phyloP scores from a whole-genome alignment of 208 protist genomes.

The Porcisia deanei region DNA sequence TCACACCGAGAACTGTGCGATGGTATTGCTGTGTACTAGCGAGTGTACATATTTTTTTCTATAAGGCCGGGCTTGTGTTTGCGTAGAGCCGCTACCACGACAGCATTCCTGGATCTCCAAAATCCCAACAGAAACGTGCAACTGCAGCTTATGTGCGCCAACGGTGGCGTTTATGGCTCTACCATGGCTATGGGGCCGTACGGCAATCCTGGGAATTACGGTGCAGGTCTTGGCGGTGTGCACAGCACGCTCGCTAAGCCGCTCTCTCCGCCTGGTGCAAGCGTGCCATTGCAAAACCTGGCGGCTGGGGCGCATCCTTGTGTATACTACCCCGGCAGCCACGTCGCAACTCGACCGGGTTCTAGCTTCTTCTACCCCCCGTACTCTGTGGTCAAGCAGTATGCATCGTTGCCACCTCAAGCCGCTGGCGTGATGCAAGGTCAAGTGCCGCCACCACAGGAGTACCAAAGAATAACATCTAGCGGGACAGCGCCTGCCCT shows the following conservation, averaged over 20 bases:
- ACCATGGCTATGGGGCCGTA: background rate
- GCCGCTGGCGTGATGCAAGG: slow-evolving; percentile 1
- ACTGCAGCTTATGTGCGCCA: slow-evolving; percentile 7
- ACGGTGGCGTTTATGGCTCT: background rate
- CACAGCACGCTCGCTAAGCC: no score
- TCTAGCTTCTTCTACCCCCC: slow-evolving; percentile 1
- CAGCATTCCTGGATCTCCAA: background rate
- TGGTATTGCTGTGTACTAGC: no score
- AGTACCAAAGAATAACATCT: background rate
- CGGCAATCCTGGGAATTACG: background rate
- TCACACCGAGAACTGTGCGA: no score
- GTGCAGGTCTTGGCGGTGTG: background rate
- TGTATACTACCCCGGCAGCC: background rate
- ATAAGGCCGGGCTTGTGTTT: background rate
- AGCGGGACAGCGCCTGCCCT: background rate
- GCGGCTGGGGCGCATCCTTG: background rate
- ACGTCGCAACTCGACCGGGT: background rate
- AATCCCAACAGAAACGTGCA: background rate
- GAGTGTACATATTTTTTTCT: no score
- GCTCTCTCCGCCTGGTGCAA: background rate
- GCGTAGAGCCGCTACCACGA: background rate
- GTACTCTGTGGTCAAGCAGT: background rate
- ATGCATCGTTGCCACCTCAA: background rate
- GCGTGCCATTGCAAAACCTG: background rate
- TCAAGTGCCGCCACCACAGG: slow-evolving; percentile 13